Evolutionary conservation across 495 filamentous ascomycete species (phyloP), one percentile per base, ranked within the genome.

Genomic region (Pyrenula aspistea): DNA sequence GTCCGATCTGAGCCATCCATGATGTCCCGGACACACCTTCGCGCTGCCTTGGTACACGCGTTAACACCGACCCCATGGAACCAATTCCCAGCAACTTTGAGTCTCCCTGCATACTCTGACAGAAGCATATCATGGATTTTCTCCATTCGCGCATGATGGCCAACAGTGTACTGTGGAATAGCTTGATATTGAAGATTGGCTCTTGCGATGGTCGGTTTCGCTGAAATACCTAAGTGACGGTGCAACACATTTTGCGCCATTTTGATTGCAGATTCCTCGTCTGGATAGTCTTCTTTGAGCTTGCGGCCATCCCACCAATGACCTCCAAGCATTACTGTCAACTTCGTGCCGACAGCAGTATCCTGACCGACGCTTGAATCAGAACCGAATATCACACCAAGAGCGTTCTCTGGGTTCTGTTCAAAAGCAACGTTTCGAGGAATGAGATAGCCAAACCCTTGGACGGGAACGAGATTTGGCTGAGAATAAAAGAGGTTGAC

Each of bases 301-400:
- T 76, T 68, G 75, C 74, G 81, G 49, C 67, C 76, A 60, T 88
- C 81, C 92, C 91, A 97, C 73, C 85, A 91, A 71, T 96, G 92
- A 3, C 93, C 93, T 53, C 93, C 93, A 22, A 97, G 69, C 87
- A 99, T 95, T 54, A 97, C 87, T 12, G 92, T 96, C 25, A 99
- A 67, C 65, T 95, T 96, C 15, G 89, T 96, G 25, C 89, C 89
- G 0, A 68, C 66, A 10, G 68, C 73, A 22, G 73, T 68, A 51
- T 83, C 80, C 62, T 81, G 77, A 12, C 70, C 75, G 53, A 69
- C 58, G 15, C 73, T 75, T 51, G 86, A 77, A 52, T 89, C 81
- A 0, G 85, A 87, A 63, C 95, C 91, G 67, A 97, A 96, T 56
- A 96, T 83, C 42, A 96, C 91, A 50, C 93, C 93, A 24, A 99